Percentiles rank a stretch among this genome's conserved stretches.
Evolutionary conservation across 1,284 basidiomycete species (phyloP).

Genomic region (Cystobasidium slooffiae): DNA sequence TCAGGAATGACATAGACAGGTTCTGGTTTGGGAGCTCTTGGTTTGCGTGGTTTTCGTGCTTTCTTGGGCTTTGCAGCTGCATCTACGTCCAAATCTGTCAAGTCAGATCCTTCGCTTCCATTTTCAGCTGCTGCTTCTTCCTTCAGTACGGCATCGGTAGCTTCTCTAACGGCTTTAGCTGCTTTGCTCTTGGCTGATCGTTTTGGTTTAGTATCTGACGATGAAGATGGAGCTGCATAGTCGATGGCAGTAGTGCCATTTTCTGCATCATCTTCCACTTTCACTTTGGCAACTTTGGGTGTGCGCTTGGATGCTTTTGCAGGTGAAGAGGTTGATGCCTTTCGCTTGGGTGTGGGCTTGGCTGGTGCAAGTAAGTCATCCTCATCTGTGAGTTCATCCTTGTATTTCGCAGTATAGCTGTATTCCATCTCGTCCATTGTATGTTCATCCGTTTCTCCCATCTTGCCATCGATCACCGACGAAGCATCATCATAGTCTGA

Average conservation of each 20-base stretch:
- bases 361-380: slow-evolving; percentile 1
- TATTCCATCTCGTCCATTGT: slow-evolving; percentile 35
- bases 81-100: slow-evolving; percentile 44
- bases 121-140: neutral
- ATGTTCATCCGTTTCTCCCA: slow-evolving; percentile 39
- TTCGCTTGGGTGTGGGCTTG: neutral
- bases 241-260: slow-evolving; percentile 9
- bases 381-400: slow-evolving; percentile 22
- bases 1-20: slow-evolving; percentile 69
- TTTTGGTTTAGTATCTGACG: slow-evolving; percentile 1
- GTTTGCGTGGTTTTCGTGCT: slow-evolving; percentile 59
- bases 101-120: slow-evolving; percentile 10
- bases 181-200: slow-evolving; percentile 11
- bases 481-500: slow-evolving; percentile 26
- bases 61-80: slow-evolving; percentile 57
- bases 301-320: slow-evolving; percentile 1
- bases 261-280: slow-evolving; percentile 8
- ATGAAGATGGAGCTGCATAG: neutral
- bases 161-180: slow-evolving; percentile 17
- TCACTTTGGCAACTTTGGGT: neutral
- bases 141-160: slow-evolving; percentile 15
- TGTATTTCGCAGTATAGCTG: slow-evolving; percentile 10
- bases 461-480: slow-evolving; percentile 11
- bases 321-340: neutral
- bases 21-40: slow-evolving; percentile 64